phyloP scores from a whole-genome alignment of 1,139 yeast species.

The Hyphopichia burtonii region DNA sequence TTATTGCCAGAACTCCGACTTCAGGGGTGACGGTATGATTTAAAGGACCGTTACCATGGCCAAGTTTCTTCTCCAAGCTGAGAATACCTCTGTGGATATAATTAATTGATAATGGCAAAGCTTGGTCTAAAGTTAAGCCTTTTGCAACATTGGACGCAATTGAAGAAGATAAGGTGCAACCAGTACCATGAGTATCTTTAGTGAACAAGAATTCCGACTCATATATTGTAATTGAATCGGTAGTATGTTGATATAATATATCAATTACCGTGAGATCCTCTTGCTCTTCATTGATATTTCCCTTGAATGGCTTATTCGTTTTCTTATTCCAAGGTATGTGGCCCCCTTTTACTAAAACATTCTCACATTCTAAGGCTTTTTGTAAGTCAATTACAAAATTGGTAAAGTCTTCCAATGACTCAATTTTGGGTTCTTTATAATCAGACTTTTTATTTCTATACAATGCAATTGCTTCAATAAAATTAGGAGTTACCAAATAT shows the following conservation, averaged over 20 bases:
- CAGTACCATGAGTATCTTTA: slow-evolving; percentile 80
- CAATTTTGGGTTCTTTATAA: slow-evolving; percentile 11
- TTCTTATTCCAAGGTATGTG: slow-evolving; percentile 55
- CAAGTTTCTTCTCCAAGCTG: slow-evolving; percentile 35
- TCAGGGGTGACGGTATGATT: slow-evolving; percentile 47
- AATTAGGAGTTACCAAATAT: slow-evolving; percentile 74
- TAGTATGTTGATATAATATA: slow-evolving; percentile 52
- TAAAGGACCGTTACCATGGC: slow-evolving; percentile 71
- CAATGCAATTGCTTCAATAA: slow-evolving; percentile 58
- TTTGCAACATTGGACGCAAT: slow-evolving; percentile 74
- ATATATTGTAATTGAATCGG: slow-evolving; percentile 40
- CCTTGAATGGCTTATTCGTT: slow-evolving; percentile 14
- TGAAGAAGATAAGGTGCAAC: slow-evolving; percentile 83
- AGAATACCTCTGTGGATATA: slow-evolving; percentile 68
- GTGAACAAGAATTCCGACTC: slow-evolving; percentile 51
- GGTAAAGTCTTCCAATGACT: slow-evolving; percentile 12
- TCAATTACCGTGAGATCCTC: slow-evolving; percentile 46
- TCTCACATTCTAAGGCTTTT: slow-evolving; percentile 41
- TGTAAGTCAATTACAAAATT: slow-evolving; percentile 46
- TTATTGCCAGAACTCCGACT: slow-evolving; percentile 1
- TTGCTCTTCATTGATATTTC: slow-evolving; percentile 13
- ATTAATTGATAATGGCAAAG: slow-evolving; percentile 58
- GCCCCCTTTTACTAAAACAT: slow-evolving; percentile 80
- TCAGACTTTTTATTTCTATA: slow-evolving; percentile 18
- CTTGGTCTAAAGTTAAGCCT: slow-evolving; percentile 39